Conservation (phyloP, 768 basidiomycete genomes). For the Termitomyces bulborhizus region DNA sequence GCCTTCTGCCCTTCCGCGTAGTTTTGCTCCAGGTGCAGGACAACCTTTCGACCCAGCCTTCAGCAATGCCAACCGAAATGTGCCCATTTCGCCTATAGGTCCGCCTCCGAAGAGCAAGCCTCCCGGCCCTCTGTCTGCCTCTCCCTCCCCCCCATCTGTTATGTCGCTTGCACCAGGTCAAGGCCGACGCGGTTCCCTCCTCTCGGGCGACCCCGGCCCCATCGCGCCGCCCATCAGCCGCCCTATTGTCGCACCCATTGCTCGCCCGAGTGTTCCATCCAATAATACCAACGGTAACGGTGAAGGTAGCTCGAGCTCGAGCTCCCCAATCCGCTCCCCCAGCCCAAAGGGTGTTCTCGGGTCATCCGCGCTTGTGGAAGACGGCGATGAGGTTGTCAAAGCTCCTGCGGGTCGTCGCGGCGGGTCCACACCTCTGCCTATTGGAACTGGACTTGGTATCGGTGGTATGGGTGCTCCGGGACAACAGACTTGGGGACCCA, state of each 20-base stretch:
- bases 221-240: slow-evolving; percentile 44
- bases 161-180: slow-evolving; percentile 40
- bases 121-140: slow-evolving; percentile 19
- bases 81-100: slow-evolving; percentile 45
- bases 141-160: slow-evolving; percentile 29
- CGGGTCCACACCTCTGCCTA: slow-evolving; percentile 23
- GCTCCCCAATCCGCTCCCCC: slow-evolving; percentile 46
- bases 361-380: slow-evolving; percentile 70
- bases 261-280: slow-evolving; percentile 41
- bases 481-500: slow-evolving; percentile 40
- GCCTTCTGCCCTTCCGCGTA: slow-evolving; percentile 49
- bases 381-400: slow-evolving; percentile 73
- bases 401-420: slow-evolving; percentile 39
- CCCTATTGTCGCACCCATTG: slow-evolving; percentile 52
- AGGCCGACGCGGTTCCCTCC: slow-evolving; percentile 38
- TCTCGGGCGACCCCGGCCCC: slow-evolving; percentile 46
- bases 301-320: slow-evolving; percentile 56
- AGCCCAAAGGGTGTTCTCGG: slow-evolving; percentile 66
- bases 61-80: slow-evolving; percentile 27
- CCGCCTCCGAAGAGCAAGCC: slow-evolving; percentile 46
- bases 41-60: slow-evolving; percentile 51
- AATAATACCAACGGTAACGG: slow-evolving; percentile 27
- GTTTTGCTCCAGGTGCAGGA: slow-evolving; percentile 38
- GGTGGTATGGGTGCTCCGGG: slow-evolving; percentile 13
- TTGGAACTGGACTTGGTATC: slow-evolving; percentile 18